phyloP scores from a whole-genome alignment of 805 yeast species.

The Candida dajiaensis region DNA sequence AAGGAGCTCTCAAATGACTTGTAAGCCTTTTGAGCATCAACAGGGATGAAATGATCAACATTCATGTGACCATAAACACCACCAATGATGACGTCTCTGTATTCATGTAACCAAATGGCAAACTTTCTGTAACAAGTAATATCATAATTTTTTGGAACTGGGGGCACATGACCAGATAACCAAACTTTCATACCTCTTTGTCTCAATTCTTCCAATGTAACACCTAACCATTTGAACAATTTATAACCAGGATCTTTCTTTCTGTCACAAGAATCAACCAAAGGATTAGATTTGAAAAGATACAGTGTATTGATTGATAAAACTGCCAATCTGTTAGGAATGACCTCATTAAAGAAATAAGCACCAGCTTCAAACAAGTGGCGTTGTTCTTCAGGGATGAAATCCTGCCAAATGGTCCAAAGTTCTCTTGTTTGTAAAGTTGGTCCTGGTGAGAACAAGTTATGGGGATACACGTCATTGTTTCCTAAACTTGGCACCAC shows the following conservation, averaged over 20 bases:
- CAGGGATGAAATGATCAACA: conserved; percentile 76
- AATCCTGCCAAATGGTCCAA: conserved; percentile 65
- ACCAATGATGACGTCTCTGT: conserved; percentile 77
- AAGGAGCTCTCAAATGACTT: conserved; percentile 25
- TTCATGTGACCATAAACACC: conserved; percentile 89
- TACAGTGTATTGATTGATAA: conserved; percentile 75
- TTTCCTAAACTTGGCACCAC: conserved; percentile 76
- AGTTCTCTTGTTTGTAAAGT: conserved; percentile 80
- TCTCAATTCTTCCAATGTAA: conserved; percentile 66
- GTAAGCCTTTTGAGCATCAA: conserved; percentile 67
- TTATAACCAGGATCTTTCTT: conserved; percentile 77
- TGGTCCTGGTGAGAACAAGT: conserved; percentile 80
- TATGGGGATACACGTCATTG: conserved; percentile 87
- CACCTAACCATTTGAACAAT: conserved; percentile 72
- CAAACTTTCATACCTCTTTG: conserved; percentile 75
- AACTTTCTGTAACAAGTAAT: conserved; percentile 67
- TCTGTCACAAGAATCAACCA: conserved; percentile 73
- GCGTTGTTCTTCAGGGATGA: conserved; percentile 71
- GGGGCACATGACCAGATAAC: conserved; percentile 88
- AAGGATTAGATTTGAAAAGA: conserved; percentile 68
- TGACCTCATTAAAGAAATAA: conserved; percentile 69
- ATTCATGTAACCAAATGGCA: conserved; percentile 78
- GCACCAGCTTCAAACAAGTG: conserved; percentile 72
- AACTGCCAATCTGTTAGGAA: conserved; percentile 73
- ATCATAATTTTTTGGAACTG: conserved; percentile 73